A percentile compares a stretch with the other conserved stretches of the same genome.
Conservation (phyloP, 129 eudicot species). For the Daucus carota region DH1_v3.0 NC_030385.2:18646001-18646500, state of each 20-base stretch:
- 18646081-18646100: background rate
- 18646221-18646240: background rate
- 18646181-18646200: background rate
- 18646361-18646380: background rate
- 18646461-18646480: background rate
- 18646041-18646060: too few relatives aligned
- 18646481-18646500: background rate
- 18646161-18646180: slow-evolving; percentile 11
- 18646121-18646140: background rate
- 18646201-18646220: background rate
- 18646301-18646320: background rate
- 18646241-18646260: background rate
- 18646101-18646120: background rate
- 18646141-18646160: slow-evolving; percentile 20
- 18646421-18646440: background rate
- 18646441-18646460: background rate
- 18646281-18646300: slow-evolving; percentile 6
- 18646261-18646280: slow-evolving; percentile 1
- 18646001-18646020: too few relatives aligned
- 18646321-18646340: slow-evolving; percentile 5
- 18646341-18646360: slow-evolving; percentile 8
- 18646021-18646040: too few relatives aligned
- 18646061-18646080: slow-evolving; percentile 3
- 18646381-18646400: background rate
- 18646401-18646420: background rate